Evolutionary conservation across 352 stramenopile species (phyloP).

Genomic region (Globisporangium okanoganense): DNA sequence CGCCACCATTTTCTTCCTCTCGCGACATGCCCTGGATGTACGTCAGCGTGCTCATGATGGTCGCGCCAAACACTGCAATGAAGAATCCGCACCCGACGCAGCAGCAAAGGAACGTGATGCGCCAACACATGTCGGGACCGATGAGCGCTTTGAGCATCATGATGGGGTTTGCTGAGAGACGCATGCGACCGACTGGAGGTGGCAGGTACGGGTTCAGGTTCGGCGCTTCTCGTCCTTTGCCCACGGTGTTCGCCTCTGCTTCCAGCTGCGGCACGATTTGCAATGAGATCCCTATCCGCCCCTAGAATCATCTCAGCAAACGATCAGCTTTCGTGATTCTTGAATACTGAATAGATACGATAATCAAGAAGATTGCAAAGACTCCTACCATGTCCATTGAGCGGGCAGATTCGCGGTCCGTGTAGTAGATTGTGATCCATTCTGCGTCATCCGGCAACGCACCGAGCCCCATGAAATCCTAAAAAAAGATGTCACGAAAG

Average conservation of each 20-base stretch:
- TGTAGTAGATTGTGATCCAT: conserved; percentile 77
- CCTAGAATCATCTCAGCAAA: conserved; percentile 18
- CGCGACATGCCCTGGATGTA: conserved; percentile 37
- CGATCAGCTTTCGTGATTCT: neutral
- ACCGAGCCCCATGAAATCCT: conserved; percentile 76
- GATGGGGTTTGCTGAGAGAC: conserved; percentile 79
- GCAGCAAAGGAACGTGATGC: conserved; percentile 42
- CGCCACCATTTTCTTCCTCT: neutral
- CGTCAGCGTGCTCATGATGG: conserved; percentile 74
- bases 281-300: conserved; percentile 52
- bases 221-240: conserved; percentile 74
- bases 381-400: conserved; percentile 58
- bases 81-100: conserved; percentile 61
- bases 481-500: neutral
- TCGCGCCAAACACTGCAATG: conserved; percentile 62
- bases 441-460: conserved; percentile 68
- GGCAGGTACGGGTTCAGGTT: conserved; percentile 91
- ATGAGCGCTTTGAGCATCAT: conserved; percentile 75
- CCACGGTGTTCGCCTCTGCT: conserved; percentile 62
- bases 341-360: too few relatives aligned
- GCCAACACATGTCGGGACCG: conserved; percentile 52
- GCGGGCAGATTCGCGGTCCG: conserved; percentile 54
- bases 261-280: conserved; percentile 87
- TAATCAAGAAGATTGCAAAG: neutral
- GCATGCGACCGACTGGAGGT: conserved; percentile 80